Base-by-base conservation (phyloP, 2,329 filamentous ascomycete genomes). In the Diaporthe vaccinii region DNA sequence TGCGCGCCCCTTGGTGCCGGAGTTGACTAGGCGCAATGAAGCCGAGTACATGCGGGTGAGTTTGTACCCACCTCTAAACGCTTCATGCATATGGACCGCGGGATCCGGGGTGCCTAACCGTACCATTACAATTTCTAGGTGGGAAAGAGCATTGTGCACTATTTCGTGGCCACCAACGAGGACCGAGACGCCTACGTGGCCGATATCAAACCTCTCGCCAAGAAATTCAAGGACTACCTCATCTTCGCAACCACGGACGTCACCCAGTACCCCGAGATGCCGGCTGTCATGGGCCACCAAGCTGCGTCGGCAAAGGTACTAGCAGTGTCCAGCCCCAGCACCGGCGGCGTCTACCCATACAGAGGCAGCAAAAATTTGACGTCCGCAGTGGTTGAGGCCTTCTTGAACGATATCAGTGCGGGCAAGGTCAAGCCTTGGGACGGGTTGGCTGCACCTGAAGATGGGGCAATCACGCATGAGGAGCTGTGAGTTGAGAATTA, bases 181-280 rank as follows among this genome's bases (percentile, higher is more conserved):
- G 82, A 86, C 44, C 83, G 83, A 4, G 80, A 84, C 4, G 77
- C 74, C 1, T 88, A 85, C 78, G 79, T 82, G 6, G 61, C 78
- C 1, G 78, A 81, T 8, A 81, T 89, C 67, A 80, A 81, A 22
- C 82, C 84, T 5, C 78, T 88, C 2, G 87, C 88, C 1, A 85
- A 84, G 75, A 84, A 84, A 76, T 88, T 87, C 79, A 77, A 80
- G 72, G 86, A 88, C 17, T 89, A 87, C 74, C 82, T 89, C 17
- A 81, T 80, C 73, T 89, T 89, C 75, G 84, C 87, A 5, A 88
- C 86, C 1, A 84, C 88, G 2, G 86, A 89, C 74, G 81, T 82
- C 0, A 74, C 78, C 41, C 86, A 88, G 75, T 89, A 89, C 77
- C 83, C 82, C 5, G 85, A 88, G 34, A 85, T 88, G 79, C 79